These are phyloP conservation scores for Trichoderma sp. DNA, from an alignment of 2,329 filamentous ascomycete genomes.

Conservation along the genomic window DNA sequence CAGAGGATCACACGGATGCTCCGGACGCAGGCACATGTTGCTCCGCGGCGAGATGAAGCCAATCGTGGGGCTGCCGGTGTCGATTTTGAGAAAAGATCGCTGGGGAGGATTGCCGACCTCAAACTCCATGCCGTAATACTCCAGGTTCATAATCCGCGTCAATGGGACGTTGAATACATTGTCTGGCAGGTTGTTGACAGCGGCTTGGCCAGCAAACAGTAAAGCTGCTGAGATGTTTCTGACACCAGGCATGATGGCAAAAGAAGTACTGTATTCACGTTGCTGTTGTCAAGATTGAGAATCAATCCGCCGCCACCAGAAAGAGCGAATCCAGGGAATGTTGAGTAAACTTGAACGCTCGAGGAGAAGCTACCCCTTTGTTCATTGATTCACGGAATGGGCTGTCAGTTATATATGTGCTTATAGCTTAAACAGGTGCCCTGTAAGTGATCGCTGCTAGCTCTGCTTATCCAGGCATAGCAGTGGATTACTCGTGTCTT, in stretches of 20 bases:
- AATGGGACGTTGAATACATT: neutral
- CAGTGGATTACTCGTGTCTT: neutral
- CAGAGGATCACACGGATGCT: neutral
- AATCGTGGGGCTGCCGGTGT: neutral
- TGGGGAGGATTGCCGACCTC: neutral
- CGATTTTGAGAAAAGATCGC: neutral
- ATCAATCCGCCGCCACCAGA: neutral
- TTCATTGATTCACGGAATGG: neutral
- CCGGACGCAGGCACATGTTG: constrained; percentile 1
- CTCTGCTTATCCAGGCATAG: neutral
- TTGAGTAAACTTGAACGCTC: neutral
- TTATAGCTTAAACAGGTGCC: neutral
- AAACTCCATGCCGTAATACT: constrained; percentile 1
- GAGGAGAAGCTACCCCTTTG: neutral
- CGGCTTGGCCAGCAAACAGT: neutral
- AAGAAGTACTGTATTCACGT: neutral
- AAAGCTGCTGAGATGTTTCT: neutral
- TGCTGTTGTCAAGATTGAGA: neutral
- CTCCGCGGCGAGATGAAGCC: neutral
- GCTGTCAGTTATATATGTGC: neutral
- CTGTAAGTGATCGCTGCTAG: neutral
- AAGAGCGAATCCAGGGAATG: neutral
- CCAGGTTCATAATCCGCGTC: neutral
- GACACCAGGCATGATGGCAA: neutral
- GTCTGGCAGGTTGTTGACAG: neutral